Conservation (phyloP, 2,329 filamentous ascomycete species). For the Aureobasidium sp. region DNA sequence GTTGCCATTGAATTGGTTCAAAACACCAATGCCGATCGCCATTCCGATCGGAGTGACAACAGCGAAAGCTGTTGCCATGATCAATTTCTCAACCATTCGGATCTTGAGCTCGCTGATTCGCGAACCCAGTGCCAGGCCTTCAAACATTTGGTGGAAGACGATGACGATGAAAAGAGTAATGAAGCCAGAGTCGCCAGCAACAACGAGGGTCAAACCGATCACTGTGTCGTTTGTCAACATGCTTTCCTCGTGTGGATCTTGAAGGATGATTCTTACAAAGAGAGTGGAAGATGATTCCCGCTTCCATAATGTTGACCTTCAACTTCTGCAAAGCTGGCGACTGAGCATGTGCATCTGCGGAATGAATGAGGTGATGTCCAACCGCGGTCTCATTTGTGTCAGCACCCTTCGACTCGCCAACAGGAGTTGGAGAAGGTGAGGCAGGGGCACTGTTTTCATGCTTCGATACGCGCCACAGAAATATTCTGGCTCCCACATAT, state of each 20-base stretch:
- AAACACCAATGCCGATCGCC: conserved; percentile 69
- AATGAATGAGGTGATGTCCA: neutral
- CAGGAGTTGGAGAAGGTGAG: neutral
- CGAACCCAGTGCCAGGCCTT: conserved; percentile 66
- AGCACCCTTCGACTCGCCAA: neutral
- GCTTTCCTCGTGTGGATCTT: too few species aligned
- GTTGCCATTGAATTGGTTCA: conserved; percentile 67
- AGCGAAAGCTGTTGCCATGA: conserved; percentile 59
- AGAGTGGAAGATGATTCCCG: conserved; percentile 69
- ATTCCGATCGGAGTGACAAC: conserved; percentile 71
- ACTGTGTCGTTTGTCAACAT: conserved; percentile 36
- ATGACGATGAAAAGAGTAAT: conserved; percentile 55
- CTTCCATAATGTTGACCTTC: conserved; percentile 63
- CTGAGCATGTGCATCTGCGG: neutral
- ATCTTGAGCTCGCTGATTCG: conserved; percentile 56
- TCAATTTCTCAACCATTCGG: conserved; percentile 43
- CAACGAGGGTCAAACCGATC: conserved; percentile 56
- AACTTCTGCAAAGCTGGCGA: conserved; percentile 29
- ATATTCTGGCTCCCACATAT: conserved; percentile 56
- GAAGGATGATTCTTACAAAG: too few species aligned
- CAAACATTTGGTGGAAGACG: conserved; percentile 72
- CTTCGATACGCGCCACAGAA: conserved; percentile 26
- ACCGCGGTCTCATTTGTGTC: neutral
- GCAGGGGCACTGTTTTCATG: neutral
- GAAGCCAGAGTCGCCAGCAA: conserved; percentile 46